These are phyloP conservation scores for Saitozyma podzolica DNA, from an alignment of 768 basidiomycete species.

Conservation along the genomic window DNA sequence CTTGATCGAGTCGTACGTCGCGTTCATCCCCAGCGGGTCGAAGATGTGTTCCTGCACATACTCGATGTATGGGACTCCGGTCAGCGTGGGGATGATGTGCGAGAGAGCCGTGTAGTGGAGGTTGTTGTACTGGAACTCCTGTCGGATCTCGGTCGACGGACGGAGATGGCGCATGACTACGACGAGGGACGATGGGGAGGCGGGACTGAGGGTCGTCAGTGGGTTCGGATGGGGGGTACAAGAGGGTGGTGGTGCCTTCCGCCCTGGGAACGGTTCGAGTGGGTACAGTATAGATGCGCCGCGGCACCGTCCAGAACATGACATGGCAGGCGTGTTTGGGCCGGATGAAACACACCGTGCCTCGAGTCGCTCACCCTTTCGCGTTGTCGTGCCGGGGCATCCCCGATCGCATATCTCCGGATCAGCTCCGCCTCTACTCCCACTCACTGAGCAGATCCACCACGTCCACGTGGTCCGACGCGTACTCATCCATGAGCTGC, in stretches of 20 bases:
- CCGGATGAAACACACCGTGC: background rate
- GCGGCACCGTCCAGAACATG: no score
- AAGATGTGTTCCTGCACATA: slow-evolving; percentile 36
- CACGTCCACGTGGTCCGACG: slow-evolving; percentile 32
- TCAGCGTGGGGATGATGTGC: slow-evolving; percentile 25
- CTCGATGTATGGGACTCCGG: slow-evolving; percentile 16
- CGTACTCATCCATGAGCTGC: slow-evolving; percentile 35
- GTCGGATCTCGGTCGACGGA: slow-evolving; percentile 38
- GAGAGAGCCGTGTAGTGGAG: slow-evolving; percentile 27
- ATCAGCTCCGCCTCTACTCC: background rate
- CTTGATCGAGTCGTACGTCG: slow-evolving; percentile 20
- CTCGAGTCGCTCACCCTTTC: slow-evolving; percentile 17
- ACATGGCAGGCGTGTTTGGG: background rate
- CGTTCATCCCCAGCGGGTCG: slow-evolving; percentile 32
- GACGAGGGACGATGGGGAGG: slow-evolving; percentile 1
- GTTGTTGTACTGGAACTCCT: slow-evolving; percentile 47
- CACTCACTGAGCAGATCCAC: slow-evolving; percentile 35
- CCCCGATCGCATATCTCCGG: slow-evolving; percentile 36
- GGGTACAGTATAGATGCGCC: no score
- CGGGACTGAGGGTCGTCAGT: no score
- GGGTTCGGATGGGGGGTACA: no score
- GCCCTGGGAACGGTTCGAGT: no score
- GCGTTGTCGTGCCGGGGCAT: slow-evolving; percentile 40
- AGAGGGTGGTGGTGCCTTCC: no score
- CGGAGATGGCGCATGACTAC: slow-evolving; percentile 22